These are phyloP conservation scores for Torrubiellomyces zombiae DNA, from an alignment of 2,329 filamentous ascomycete genomes.

Conservation along the genomic window DNA sequence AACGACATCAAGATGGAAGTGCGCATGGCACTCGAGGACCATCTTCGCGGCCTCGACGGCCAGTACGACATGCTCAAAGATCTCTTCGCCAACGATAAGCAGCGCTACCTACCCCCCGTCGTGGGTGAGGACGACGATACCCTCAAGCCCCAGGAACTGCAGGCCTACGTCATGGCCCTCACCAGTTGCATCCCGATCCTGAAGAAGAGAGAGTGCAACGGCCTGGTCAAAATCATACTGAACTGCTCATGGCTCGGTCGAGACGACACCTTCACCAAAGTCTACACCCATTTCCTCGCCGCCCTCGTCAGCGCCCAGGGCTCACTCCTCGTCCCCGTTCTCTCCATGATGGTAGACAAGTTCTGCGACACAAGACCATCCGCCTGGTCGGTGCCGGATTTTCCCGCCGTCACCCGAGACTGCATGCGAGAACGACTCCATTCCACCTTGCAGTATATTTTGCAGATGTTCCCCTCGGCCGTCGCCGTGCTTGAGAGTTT, in stretches of 20 bases:
- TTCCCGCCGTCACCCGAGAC: slow-evolving; percentile 43
- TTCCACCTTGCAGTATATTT: slow-evolving; percentile 54
- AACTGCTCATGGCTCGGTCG: slow-evolving; percentile 47
- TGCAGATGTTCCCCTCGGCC: slow-evolving; percentile 68
- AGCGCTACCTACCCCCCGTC: slow-evolving; percentile 20
- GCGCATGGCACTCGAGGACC: slow-evolving; percentile 36
- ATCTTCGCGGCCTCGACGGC: slow-evolving; percentile 39
- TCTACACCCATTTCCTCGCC: slow-evolving; percentile 51
- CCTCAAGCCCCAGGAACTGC: slow-evolving; percentile 36
- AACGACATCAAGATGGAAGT: slow-evolving; percentile 40
- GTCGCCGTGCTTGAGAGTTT: slow-evolving; percentile 52
- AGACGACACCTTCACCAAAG: slow-evolving; percentile 47
- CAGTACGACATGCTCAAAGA: slow-evolving; percentile 46
- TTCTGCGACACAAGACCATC: slow-evolving; percentile 40
- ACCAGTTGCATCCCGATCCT: slow-evolving; percentile 44
- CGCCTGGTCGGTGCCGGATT: slow-evolving; percentile 30
- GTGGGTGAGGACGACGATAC: slow-evolving; percentile 30
- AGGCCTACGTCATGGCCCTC: slow-evolving; percentile 45
- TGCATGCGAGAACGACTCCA: slow-evolving; percentile 62
- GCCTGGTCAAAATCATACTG: slow-evolving; percentile 41
- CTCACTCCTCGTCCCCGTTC: slow-evolving; percentile 55
- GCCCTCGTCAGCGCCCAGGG: slow-evolving; percentile 70
- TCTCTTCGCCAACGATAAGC: slow-evolving; percentile 34
- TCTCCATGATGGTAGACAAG: slow-evolving; percentile 67
- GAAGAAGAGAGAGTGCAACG: slow-evolving; percentile 38